These are phyloP conservation scores for Kazachstania martiniae DNA, from an alignment of 805 yeast genomes.

Conservation along the genomic window DNA sequence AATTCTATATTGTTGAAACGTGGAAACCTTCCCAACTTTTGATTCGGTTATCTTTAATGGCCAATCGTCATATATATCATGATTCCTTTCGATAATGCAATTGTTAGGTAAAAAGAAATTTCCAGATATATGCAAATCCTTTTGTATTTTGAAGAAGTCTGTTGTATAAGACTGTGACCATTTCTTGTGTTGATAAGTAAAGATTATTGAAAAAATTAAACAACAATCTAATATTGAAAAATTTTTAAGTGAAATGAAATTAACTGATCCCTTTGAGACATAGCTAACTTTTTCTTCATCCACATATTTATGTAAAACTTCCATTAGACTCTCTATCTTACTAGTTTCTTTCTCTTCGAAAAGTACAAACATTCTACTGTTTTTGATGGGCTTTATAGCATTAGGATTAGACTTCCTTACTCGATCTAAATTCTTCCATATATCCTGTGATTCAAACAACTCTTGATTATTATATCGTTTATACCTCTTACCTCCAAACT, in stretches of 20 bases:
- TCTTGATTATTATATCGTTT: conserved; percentile 1
- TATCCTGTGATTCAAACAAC: conserved; percentile 13
- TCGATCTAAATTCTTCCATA: conserved; percentile 18
- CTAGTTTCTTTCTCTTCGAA: neutral
- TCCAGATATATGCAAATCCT: conserved; percentile 8
- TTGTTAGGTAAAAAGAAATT: conserved; percentile 10
- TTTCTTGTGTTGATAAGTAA: conserved; percentile 9
- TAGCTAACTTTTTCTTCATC: conserved; percentile 7
- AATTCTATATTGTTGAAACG: conserved; percentile 11
- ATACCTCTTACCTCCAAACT: neutral
- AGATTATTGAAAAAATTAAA: conserved; percentile 10
- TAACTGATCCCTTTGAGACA: too few relatives aligned
- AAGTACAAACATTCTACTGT: conserved; percentile 12
- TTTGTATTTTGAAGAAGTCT: conserved; percentile 9
- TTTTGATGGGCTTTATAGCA: conserved; percentile 7
- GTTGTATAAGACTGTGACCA: conserved; percentile 6
- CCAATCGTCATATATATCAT: too few relatives aligned
- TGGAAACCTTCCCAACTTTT: conserved; percentile 1
- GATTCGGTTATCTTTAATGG: conserved; percentile 3
- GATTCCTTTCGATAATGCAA: conserved; percentile 2
- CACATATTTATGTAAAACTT: conserved; percentile 11
- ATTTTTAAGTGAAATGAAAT: conserved; percentile 7
- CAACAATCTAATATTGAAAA: conserved; percentile 17
- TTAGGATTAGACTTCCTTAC: conserved; percentile 7
- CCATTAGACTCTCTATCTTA: conserved; percentile 6